Percentiles rank a stretch among this genome's conserved stretches.
These are phyloP conservation scores for Chlorella sp. DNA, from an alignment of 139 green algal species.

Conservation along the genomic window DNA sequence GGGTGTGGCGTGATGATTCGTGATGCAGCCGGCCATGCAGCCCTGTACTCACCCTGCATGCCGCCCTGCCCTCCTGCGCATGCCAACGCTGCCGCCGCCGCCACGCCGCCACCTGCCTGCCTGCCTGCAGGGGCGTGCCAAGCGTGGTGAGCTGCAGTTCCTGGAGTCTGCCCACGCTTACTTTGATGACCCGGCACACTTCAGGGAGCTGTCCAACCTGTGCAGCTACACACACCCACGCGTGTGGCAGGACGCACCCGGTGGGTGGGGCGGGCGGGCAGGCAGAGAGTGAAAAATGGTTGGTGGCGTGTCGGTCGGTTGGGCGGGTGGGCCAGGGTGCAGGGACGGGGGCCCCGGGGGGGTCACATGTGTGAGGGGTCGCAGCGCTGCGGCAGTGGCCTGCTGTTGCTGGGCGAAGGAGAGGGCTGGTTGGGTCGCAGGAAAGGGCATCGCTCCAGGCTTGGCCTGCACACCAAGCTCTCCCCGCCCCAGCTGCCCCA, in stretches of 20 bases:
- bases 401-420: too few relatives aligned
- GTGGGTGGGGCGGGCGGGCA: too few relatives aligned
- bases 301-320: too few relatives aligned
- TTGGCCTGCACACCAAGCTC: too few relatives aligned
- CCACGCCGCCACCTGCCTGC: background rate
- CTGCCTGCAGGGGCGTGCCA: slow-evolving; percentile 51
- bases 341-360: too few relatives aligned
- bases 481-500: too few relatives aligned
- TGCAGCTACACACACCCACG: slow-evolving; percentile 85
- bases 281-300: background rate
- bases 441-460: too few relatives aligned
- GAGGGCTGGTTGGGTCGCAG: too few relatives aligned
- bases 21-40: background rate
- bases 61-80: too few relatives aligned
- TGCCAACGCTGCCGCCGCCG: background rate
- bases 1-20: too few relatives aligned
- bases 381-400: background rate
- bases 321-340: too few relatives aligned
- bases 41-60: too few relatives aligned
- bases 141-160: slow-evolving; percentile 52
- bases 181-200: slow-evolving; percentile 92
- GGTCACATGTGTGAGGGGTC: background rate
- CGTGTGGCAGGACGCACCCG: slow-evolving; percentile 33
- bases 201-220: slow-evolving; percentile 69
- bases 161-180: slow-evolving; percentile 78